Evolutionary conservation across 352 stramenopile species (phyloP), one percentile per base, ranked within the genome.

Genomic region (Phytophthora melonis): DNA sequence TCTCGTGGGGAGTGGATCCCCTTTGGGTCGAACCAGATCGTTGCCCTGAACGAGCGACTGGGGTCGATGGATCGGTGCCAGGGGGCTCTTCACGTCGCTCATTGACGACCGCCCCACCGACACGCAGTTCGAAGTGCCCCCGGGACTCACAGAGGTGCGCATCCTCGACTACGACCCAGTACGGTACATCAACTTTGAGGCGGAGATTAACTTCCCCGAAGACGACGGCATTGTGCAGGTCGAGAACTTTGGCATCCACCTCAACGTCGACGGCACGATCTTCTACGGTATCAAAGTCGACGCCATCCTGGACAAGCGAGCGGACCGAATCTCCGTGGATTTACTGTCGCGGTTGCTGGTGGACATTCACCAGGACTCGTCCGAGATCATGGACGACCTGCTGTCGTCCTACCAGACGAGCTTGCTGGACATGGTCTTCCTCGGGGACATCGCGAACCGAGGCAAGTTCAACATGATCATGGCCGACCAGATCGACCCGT

Each of bases 381-480:
- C 89, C 25, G 84, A 87, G 54, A 97, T 99, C 66, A 95, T 99
- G 50, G 92, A 99, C 74, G 92, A 91, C 5, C 82, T 99, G 13
- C 88, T 99, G 16, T 98, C 90, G 10, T 86, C 95, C 57, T 97
- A 99, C 80, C 97, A 99, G 79, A 84, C 89, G 43, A 93, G 94
- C 47, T 83, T 99, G 21, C 74, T 99, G 23, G 87, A 98, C 64
- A 87, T 99, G 61, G 88, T 99, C 5, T 99, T 98, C 68, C 83
- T 98, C 9, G 95, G 94, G 25, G 95, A 98, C 68, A 90, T 94
- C 30, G 78, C 81, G 0, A 97, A 98, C 63, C 81, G 96, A 23
- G 97, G 97, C 80, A 99, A 99, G 66, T 96, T 99, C 69, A 99
- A 99, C 74, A 87, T 99, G 59, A 98, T 99, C 66, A 98, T 99